These are phyloP conservation scores for Paramecium sonneborni DNA, from an alignment of 73 alveolate species.

Conservation along the genomic window DNA sequence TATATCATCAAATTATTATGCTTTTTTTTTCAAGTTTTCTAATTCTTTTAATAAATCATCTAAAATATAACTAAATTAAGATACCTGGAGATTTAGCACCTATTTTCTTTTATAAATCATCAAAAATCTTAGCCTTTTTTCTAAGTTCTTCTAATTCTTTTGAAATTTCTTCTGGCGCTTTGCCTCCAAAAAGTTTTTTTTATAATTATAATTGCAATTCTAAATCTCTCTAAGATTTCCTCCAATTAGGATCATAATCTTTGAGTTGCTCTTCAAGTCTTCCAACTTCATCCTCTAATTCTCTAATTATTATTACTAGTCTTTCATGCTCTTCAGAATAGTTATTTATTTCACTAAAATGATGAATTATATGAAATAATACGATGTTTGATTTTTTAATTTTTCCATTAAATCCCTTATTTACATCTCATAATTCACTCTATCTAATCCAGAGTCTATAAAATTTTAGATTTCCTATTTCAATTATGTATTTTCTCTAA, in stretches of 20 bases:
- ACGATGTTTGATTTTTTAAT: neutral
- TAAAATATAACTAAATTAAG: neutral
- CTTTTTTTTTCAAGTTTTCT: conserved; percentile 32
- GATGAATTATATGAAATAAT: neutral
- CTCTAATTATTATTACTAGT: neutral
- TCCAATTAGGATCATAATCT: conserved; percentile 60
- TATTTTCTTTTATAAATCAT: neutral
- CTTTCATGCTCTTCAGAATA: neutral
- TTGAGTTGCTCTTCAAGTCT: neutral
- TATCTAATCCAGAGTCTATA: conserved; percentile 30
- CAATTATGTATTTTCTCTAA: conserved; percentile 18
- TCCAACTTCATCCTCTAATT: neutral
- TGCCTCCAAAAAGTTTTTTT: conserved; percentile 23
- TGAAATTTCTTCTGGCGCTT: neutral
- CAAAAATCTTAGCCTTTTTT: neutral
- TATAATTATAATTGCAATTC: neutral
- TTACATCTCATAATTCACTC: conserved; percentile 45
- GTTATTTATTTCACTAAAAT: neutral
- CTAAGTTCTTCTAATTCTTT: conserved; percentile 17
- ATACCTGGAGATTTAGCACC: conserved; percentile 6
- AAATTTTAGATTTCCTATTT: neutral
- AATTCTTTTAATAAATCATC: conserved; percentile 31
- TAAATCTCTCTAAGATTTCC: conserved; percentile 11
- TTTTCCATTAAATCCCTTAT: conserved; percentile 52
- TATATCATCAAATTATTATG: conserved; percentile 36